A percentile compares a stretch with the other conserved stretches of the same genome.
These are phyloP conservation scores for Teratosphaeria gauchensis DNA, from an alignment of 2,329 filamentous ascomycete genomes.

Conservation along the genomic window DNA sequence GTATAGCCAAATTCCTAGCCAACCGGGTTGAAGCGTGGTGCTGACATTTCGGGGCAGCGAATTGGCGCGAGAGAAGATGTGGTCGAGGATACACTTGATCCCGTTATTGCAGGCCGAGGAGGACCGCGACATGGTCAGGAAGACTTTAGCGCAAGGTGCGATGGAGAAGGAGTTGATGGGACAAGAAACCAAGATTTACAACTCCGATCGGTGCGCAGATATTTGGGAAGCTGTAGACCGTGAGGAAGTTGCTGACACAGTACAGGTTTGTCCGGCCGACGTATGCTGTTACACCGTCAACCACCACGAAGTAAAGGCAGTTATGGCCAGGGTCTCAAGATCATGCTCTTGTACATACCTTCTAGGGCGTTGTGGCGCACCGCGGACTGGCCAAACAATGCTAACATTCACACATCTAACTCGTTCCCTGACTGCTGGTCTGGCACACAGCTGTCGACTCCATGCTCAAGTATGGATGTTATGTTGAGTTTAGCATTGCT, in stretches of 20 bases:
- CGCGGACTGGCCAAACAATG: neutral
- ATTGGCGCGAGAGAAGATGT: conserved; percentile 94
- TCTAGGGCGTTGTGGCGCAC: neutral
- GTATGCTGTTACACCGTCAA: conserved; percentile 59
- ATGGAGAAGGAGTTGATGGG: conserved; percentile 87
- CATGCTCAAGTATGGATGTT: too few relatives aligned
- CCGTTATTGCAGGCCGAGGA: conserved; percentile 92
- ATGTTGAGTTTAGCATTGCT: neutral
- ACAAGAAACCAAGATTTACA: conserved; percentile 73
- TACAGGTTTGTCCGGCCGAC: conserved; percentile 71
- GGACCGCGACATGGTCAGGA: conserved; percentile 85
- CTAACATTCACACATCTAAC: neutral
- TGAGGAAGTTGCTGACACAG: conserved; percentile 4
- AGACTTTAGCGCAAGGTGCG: conserved; percentile 75
- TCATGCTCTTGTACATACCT: neutral
- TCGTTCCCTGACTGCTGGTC: too few relatives aligned
- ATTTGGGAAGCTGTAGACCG: neutral
- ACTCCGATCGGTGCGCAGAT: conserved; percentile 67
- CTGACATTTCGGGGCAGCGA: conserved; percentile 49
- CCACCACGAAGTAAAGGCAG: conserved; percentile 46
- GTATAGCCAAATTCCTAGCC: conserved; percentile 52
- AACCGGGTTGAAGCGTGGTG: neutral
- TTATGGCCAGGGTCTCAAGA: neutral
- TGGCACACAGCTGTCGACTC: too few relatives aligned
- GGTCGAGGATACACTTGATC: conserved; percentile 89